Evolutionary conservation across 179 eudicot species (phyloP).

Genomic region (Beta lomatogona): DNA sequence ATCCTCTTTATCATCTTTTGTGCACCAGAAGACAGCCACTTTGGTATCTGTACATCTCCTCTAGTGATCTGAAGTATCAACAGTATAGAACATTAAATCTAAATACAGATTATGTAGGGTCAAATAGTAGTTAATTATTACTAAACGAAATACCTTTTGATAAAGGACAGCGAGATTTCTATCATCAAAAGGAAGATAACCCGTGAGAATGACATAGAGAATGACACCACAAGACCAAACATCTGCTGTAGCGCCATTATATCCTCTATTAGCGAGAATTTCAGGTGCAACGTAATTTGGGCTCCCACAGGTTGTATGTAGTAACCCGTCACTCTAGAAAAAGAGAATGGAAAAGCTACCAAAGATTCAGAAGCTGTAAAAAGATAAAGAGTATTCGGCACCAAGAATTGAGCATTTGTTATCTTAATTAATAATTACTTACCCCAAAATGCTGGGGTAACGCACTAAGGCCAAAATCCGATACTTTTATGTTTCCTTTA

Average conservation of each 20-base stretch:
- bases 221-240: constrained; percentile 98
- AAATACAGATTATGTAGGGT: not conserved
- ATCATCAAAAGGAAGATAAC: constrained; percentile 93
- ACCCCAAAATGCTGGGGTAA: constrained; percentile 92
- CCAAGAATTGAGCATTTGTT: no score
- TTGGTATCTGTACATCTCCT: constrained; percentile 85
- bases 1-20: constrained; percentile 67
- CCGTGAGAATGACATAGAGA: constrained; percentile 83
- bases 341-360: not conserved
- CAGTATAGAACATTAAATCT: not conserved
- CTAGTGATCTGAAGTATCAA: constrained; percentile 58
- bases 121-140: not conserved
- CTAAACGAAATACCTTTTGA: constrained; percentile 60
- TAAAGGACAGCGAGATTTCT: constrained; percentile 91
- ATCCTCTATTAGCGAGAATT: constrained; percentile 84
- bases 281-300: constrained; percentile 99
- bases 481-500: constrained; percentile 74
- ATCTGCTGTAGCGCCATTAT: constrained; percentile 84
- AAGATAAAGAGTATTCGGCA: not conserved
- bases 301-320: constrained; percentile 98
- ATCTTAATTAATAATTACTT: constrained; percentile 19
- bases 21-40: constrained; percentile 90
- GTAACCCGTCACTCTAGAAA: constrained; percentile 77
- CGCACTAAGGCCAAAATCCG: constrained; percentile 97
- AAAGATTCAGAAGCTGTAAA: constrained; percentile 6